Base-by-base conservation (phyloP, 345 rosid species). In the Lepidium africanum region DNA sequence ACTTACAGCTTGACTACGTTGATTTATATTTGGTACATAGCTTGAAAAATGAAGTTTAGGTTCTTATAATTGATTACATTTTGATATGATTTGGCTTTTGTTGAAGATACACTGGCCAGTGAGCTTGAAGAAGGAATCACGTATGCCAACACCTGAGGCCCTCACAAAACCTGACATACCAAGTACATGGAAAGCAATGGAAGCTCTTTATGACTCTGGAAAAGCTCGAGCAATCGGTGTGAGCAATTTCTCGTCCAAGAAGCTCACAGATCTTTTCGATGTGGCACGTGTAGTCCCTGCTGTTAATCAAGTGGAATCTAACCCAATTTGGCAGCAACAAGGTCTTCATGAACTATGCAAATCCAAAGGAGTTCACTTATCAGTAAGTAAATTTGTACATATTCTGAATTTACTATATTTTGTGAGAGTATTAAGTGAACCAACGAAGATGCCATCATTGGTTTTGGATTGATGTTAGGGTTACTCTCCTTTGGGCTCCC, bases 101-200 rank as follows among this genome's bases (percentile, higher is more conserved):
- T 49, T 65, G 47, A 40, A 88, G 96, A 76, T 88, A 15, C 91
- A 81, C 59, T 86, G 90, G 89, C 96, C 96, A 2, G 86, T 59
- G 59, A 80, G 85, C 48, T 58, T 82, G 76, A 87, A 83, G 74
- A 78, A 67, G 69, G 92, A 81, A 9, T 70, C 86, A 9, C 61
- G 3, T 6, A 46, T 60, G 52, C 50, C 73, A 74, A 75, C 46
- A 46, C 75, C 84, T 0, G 86, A 88, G 17, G 67, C 76, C 45
- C 74, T 87, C 65, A 71, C 83, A 5, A 62, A 17, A 27, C 84
- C 85, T 5, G 80, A 86, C 67, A 73, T 86, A 39, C 86, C 85
- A 9, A 66, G 46, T 49, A 84, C 89, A 38, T 88, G 91, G 88
- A 74, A 67, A 69, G 86, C 95, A 13, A 81, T 86, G 87, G 95